A percentile compares a stretch with the other conserved stretches of the same genome.
Evolutionary conservation across 768 basidiomycete species (phyloP).

Genomic region (Termitomyces sp.): DNA sequence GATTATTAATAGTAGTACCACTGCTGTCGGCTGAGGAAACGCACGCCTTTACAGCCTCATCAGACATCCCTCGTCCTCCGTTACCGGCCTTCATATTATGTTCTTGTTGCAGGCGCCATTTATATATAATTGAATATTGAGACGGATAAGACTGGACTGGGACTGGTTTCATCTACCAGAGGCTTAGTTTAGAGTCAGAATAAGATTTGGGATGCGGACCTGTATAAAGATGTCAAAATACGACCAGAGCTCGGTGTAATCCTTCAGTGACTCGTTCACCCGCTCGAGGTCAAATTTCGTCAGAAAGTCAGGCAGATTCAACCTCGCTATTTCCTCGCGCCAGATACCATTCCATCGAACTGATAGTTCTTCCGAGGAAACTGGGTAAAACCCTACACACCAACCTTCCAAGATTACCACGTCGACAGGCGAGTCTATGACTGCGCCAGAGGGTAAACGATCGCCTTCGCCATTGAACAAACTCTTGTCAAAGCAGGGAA

Average conservation of each 20-base stretch:
- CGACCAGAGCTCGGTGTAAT: constrained; percentile 65
- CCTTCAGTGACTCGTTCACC: constrained; percentile 55
- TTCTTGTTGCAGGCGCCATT: constrained; percentile 89
- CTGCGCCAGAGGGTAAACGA: constrained; percentile 41
- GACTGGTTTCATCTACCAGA: constrained; percentile 15
- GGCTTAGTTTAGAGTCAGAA: not conserved
- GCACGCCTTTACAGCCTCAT: constrained; percentile 63
- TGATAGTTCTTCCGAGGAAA: constrained; percentile 44
- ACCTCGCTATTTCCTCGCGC: constrained; percentile 28
- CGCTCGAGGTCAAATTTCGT: constrained; percentile 49
- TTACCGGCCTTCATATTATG: constrained; percentile 81
- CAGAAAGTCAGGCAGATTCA: constrained; percentile 30
- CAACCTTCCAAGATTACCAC: constrained; percentile 94
- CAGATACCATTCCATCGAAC: constrained; percentile 45
- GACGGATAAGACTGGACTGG: constrained; percentile 21
- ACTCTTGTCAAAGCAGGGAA: constrained; percentile 90
- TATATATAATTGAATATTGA: constrained; percentile 58
- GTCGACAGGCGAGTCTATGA: constrained; percentile 47
- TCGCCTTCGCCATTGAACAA: constrained; percentile 80
- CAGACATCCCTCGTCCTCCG: constrained; percentile 86
- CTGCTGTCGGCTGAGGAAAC: constrained; percentile 20
- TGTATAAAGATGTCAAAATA: constrained; percentile 73
- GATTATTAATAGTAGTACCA: constrained; percentile 4
- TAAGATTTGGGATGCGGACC: constrained; percentile 32
- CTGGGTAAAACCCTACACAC: constrained; percentile 84